Evolutionary conservation across 2,329 filamentous ascomycete genomes (phyloP), one percentile per base, ranked within the genome.

Genomic region (Phoma sp.): DNA sequence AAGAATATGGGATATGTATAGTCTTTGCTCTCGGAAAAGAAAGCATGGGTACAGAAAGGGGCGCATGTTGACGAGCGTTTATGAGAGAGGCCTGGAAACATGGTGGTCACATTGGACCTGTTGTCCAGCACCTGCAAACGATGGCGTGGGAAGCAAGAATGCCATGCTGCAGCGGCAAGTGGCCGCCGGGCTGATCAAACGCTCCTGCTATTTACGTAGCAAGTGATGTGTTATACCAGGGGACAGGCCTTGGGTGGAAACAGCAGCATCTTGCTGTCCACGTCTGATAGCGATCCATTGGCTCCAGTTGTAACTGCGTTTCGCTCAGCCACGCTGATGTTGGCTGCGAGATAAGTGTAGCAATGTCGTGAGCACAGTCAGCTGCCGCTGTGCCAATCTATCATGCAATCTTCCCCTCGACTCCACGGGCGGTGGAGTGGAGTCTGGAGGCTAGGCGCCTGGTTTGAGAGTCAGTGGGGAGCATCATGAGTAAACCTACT

Each of bases 291-390:
- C 18, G 4, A 6, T 13, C 23, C 8, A 47, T 53, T 48, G 33
- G 39, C 2, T 40, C 22, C 23, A 10, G 24, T 13, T 40, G 27
- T 35, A 44, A 24, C 23, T 9, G 24, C 14, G 5, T 24, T 4
- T 11, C 2, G 30, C 23, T 22, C 8, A 44, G 49, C 30, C 42
- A 24, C 11, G 42, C 14, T 46, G 27, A 40, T 39, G 35, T 36
- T 18, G 23, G 36, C 14, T n/a, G 41, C 30, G 30, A 36, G 37
- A 18, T 11, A 23, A n/a, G 6, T 18, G 14, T 8, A 29, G 14
- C 22, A 45, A n/a, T 30, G 23, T 46, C 10, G 36, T 41, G 49
- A 46, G 10, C 30, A 37, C 29, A 54, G 23, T 44, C 39, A 54
- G 25, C 10, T 35, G 40, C 9, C 3, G 22, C 4, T 18, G 23